Percentiles rank a stretch among this genome's conserved stretches.
Evolutionary conservation across 768 basidiomycete species (phyloP).

Genomic region (Rhizopogon vinicolor): DNA sequence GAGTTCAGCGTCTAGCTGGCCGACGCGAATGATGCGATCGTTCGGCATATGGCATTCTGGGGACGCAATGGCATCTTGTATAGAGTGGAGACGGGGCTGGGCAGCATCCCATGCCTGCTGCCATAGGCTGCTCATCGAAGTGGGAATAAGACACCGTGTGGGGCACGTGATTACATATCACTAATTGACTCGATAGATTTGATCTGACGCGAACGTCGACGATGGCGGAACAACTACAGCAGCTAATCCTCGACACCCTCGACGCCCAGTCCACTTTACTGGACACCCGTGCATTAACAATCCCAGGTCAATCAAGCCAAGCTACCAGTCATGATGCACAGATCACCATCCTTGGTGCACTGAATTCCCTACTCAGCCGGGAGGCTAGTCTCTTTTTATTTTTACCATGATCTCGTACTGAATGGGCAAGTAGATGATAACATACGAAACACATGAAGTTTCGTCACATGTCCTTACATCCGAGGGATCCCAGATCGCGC

Average conservation of each 20-base stretch:
- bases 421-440: conserved; percentile 62
- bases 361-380: conserved; percentile 85
- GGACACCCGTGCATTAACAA: conserved; percentile 63
- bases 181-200: conserved; percentile 3
- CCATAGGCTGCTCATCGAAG: conserved; percentile 29
- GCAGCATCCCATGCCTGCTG: conserved; percentile 63
- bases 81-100: conserved; percentile 46
- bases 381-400: conserved; percentile 49
- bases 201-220: conserved; percentile 8
- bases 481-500: conserved; percentile 78
- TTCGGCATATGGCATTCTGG: conserved; percentile 17
- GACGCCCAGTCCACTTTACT: conserved; percentile 48
- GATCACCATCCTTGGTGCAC: conserved; percentile 78
- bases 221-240: conserved; percentile 79
- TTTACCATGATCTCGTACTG: conserved; percentile 6
- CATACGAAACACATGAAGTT: conserved; percentile 73
- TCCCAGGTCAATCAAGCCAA: conserved; percentile 57
- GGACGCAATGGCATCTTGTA: conserved; percentile 36
- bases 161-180: conserved; percentile 12
- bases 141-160: background rate
- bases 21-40: conserved; percentile 69
- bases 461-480: conserved; percentile 68
- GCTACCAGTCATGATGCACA: conserved; percentile 74
- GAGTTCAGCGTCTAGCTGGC: conserved; percentile 87
- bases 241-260: conserved; percentile 73